phyloP scores from a whole-genome alignment of 345 rosid genomes.

The Abelmoschus esculentus region DNA sequence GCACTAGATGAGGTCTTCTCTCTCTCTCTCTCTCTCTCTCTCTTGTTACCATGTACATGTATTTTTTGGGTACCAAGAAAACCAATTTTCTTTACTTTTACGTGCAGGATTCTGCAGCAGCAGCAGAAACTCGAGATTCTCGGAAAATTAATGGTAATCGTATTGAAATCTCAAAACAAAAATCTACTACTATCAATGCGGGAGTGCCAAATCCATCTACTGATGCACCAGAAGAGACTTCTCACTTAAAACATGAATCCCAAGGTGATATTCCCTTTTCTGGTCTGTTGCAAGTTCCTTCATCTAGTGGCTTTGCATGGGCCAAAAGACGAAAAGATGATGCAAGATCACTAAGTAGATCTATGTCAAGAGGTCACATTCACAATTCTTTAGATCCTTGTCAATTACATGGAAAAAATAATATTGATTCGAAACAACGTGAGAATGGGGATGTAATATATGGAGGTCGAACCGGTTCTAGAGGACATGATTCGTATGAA shows the following conservation, averaged over 20 bases:
- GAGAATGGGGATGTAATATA: constrained; percentile 26
- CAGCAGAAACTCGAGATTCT: constrained; percentile 28
- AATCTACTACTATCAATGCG: constrained; percentile 25
- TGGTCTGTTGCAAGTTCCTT: constrained; percentile 76
- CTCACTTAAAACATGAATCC: constrained; percentile 79
- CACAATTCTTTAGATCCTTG: constrained; percentile 44
- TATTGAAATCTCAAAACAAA: constrained; percentile 23
- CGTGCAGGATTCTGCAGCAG: constrained; percentile 18
- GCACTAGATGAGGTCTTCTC: too few relatives aligned
- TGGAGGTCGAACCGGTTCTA: constrained; percentile 40
- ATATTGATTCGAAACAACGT: constrained; percentile 35
- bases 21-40: too few relatives aligned
- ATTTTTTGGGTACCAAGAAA: constrained; percentile 27
- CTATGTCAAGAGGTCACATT: constrained; percentile 56
- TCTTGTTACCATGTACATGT: too few relatives aligned
- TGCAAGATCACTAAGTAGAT: constrained; percentile 47
- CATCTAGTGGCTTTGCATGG: constrained; percentile 93
- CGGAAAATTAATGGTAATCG: constrained; percentile 24
- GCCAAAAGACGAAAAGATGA: constrained; percentile 72
- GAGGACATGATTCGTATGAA: constrained; percentile 52
- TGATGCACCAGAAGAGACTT: constrained; percentile 46
- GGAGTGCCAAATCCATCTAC: constrained; percentile 38
- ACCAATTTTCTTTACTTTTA: constrained; percentile 20
- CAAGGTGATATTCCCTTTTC: constrained; percentile 86
- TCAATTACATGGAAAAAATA: constrained; percentile 30